These are phyloP conservation scores for Adansonia grandidieri DNA, from an alignment of 441 rosid genomes.

Conservation along the genomic window DNA sequence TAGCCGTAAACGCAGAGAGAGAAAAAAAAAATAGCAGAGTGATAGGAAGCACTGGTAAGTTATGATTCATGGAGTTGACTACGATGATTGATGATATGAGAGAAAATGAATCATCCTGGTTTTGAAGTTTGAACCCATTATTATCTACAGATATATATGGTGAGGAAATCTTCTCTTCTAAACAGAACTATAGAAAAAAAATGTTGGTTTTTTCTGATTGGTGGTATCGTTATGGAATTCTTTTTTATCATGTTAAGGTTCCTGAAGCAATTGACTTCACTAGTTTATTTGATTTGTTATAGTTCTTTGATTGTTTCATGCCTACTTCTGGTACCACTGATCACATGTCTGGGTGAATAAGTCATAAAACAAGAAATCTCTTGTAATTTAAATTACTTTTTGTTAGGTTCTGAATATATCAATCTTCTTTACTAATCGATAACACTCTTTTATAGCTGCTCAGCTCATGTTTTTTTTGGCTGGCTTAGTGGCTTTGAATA, in stretches of 20 bases:
- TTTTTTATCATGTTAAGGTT: background rate
- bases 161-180: conserved; percentile 22
- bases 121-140: conserved; percentile 11
- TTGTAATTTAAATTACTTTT: background rate
- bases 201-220: background rate
- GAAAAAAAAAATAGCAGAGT: background rate
- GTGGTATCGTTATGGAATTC: background rate
- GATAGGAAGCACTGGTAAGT: background rate
- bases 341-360: conserved; percentile 13
- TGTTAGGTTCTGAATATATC: background rate
- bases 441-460: background rate
- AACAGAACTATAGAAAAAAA: background rate
- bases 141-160: conserved; percentile 8
- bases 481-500: background rate
- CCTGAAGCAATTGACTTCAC: background rate
- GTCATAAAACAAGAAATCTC: background rate
- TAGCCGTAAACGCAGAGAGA: conserved; percentile 35
- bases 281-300: background rate
- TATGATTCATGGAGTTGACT: conserved; percentile 3
- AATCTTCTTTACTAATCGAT: background rate
- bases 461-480: conserved; percentile 19
- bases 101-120: conserved; percentile 19
- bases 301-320: background rate
- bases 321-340: background rate
- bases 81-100: conserved; percentile 17